These are phyloP conservation scores for Mrakia frigida DNA, from an alignment of 768 basidiomycete species.

Conservation along the genomic window DNA sequence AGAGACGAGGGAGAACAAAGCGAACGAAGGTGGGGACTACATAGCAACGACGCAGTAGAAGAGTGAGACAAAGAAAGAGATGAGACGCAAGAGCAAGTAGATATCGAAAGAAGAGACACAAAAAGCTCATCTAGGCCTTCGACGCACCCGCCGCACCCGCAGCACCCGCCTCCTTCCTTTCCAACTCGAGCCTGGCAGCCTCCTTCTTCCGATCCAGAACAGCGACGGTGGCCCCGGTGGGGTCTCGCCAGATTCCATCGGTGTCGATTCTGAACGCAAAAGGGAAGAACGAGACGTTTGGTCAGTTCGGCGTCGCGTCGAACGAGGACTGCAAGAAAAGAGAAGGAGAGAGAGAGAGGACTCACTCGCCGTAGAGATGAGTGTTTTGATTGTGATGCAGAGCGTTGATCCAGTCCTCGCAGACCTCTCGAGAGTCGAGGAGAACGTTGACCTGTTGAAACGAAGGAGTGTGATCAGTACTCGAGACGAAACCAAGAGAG, in stretches of 20 bases:
- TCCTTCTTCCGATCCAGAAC: conserved; percentile 37
- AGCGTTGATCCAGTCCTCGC: conserved; percentile 56
- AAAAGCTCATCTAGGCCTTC: not conserved
- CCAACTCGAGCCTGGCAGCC: not conserved
- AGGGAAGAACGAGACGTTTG: not conserved
- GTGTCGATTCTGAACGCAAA: conserved; percentile 41
- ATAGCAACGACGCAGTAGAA: too few species aligned
- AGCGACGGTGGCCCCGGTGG: conserved; percentile 45
- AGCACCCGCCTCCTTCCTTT: not conserved
- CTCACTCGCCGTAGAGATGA: conserved; percentile 48
- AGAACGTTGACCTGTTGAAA: conserved; percentile 52
- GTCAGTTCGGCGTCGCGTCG: not conserved
- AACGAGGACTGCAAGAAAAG: not conserved
- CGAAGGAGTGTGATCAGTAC: too few species aligned
- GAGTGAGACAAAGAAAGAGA: not conserved
- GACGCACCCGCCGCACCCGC: not conserved
- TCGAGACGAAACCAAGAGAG: not conserved
- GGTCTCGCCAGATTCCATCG: conserved; percentile 59
- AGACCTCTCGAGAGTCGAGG: conserved; percentile 54
- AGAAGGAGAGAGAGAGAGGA: not conserved
- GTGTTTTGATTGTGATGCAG: conserved; percentile 58
- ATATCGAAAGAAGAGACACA: not conserved
- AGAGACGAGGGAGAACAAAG: too few species aligned
- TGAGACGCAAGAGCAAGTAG: not conserved
- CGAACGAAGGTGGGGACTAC: too few species aligned